These are phyloP conservation scores for Erodium moschatum DNA, from an alignment of 441 rosid species.

Conservation along the genomic window DNA sequence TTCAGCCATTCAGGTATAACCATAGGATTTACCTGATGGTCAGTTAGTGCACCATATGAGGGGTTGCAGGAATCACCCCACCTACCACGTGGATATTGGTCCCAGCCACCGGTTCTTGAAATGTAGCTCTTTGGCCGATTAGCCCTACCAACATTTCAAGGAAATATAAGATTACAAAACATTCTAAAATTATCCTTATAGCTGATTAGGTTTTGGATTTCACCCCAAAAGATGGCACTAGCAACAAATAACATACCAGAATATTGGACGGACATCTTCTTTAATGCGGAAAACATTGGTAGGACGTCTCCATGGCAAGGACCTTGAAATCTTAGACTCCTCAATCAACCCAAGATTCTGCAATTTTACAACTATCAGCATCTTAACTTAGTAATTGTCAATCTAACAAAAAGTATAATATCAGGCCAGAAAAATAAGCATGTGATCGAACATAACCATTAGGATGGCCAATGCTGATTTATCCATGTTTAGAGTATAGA, in stretches of 20 bases:
- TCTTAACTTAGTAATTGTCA: slow-evolving; percentile 2
- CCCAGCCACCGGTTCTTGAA: slow-evolving; percentile 84
- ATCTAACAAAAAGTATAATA: background rate
- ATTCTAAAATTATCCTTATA: background rate
- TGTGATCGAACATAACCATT: slow-evolving; percentile 38
- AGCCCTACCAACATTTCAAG: slow-evolving; percentile 49
- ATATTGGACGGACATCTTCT: slow-evolving; percentile 96
- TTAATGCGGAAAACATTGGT: slow-evolving; percentile 74
- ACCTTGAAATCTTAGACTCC: slow-evolving; percentile 64
- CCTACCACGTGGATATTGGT: slow-evolving; percentile 74
- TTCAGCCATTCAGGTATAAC: slow-evolving; percentile 5
- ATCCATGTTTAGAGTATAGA: slow-evolving; percentile 91
- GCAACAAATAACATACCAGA: slow-evolving; percentile 51
- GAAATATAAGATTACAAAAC: slow-evolving; percentile 9
- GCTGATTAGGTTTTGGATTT: background rate
- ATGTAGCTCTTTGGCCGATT: slow-evolving; percentile 98
- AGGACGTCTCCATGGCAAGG: slow-evolving; percentile 94
- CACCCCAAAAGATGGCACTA: slow-evolving; percentile 7
- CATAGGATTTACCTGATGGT: slow-evolving; percentile 59
- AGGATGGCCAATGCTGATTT: slow-evolving; percentile 79
- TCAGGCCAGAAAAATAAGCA: slow-evolving; percentile 12
- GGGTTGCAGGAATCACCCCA: slow-evolving; percentile 92
- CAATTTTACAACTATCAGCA: slow-evolving; percentile 24
- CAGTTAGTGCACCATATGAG: slow-evolving; percentile 73
- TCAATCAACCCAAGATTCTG: slow-evolving; percentile 94